These are phyloP conservation scores for Boechera stricta DNA, from an alignment of 345 rosid species.

Conservation along the genomic window DNA sequence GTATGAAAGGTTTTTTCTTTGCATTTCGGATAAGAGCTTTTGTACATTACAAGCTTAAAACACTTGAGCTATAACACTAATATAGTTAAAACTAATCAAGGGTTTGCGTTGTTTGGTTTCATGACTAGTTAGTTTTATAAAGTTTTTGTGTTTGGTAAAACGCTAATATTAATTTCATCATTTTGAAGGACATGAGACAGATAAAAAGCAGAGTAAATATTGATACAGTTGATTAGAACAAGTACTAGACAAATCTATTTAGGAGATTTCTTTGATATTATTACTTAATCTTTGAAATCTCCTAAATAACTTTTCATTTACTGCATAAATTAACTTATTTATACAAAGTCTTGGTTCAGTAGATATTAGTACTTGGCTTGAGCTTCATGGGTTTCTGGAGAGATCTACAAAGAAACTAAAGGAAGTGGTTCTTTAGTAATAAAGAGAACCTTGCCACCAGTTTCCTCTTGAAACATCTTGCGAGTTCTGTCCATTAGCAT, in stretches of 20 bases:
- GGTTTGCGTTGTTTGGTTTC: slow-evolving; percentile 1
- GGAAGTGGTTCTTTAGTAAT: slow-evolving; percentile 60
- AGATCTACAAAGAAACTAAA: slow-evolving; percentile 35
- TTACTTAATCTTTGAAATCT: slow-evolving; percentile 17
- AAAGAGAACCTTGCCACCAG: slow-evolving; percentile 99
- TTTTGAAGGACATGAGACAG: slow-evolving; percentile 11
- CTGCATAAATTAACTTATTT: slow-evolving; percentile 22
- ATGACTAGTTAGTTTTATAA: slow-evolving; percentile 8
- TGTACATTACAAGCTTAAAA: slow-evolving; percentile 53
- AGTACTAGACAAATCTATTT: slow-evolving; percentile 33
- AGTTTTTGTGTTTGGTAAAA: neutral
- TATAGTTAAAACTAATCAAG: slow-evolving; percentile 2
- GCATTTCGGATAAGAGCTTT: slow-evolving; percentile 61
- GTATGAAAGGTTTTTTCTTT: slow-evolving; percentile 83
- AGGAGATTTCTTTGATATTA: slow-evolving; percentile 34
- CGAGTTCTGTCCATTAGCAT: slow-evolving; percentile 60
- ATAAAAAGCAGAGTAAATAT: slow-evolving; percentile 24
- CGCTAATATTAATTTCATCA: neutral
- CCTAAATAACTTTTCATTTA: neutral
- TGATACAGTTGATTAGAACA: slow-evolving; percentile 32
- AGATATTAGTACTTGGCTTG: slow-evolving; percentile 37
- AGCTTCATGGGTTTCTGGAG: slow-evolving; percentile 25
- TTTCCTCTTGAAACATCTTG: slow-evolving; percentile 87
- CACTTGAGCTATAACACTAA: neutral
- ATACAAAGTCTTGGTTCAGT: slow-evolving; percentile 32